These are phyloP conservation scores for Ophiostoma angusticollis DNA, from an alignment of 2,329 filamentous ascomycete species.

Conservation along the genomic window DNA sequence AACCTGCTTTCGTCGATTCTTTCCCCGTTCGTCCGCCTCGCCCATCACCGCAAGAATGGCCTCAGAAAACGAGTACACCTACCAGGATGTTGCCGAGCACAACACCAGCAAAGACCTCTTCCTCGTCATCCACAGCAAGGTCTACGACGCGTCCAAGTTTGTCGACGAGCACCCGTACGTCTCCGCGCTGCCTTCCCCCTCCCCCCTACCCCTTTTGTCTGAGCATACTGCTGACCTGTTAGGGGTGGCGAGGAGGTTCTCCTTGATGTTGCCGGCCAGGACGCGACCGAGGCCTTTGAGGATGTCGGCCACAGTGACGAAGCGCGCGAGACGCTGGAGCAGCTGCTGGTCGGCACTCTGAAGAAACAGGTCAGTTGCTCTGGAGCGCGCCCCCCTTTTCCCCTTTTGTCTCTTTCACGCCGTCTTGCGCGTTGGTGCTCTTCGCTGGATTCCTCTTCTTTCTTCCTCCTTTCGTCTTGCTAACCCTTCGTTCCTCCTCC, in stretches of 20 bases:
- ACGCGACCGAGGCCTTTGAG: constrained; percentile 95
- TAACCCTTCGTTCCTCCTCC: no score
- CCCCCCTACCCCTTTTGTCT: constrained; percentile 3
- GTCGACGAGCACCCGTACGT: constrained; percentile 90
- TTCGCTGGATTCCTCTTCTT: no score
- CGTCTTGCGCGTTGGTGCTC: no score
- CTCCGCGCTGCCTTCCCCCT: constrained; percentile 8
- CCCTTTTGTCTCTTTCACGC: no score
- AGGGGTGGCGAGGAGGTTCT: constrained; percentile 98
- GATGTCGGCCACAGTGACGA: constrained; percentile 99
- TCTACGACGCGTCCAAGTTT: constrained; percentile 83
- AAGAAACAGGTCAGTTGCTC: constrained; percentile 60
- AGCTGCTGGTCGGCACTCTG: constrained; percentile 59
- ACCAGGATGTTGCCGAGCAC: constrained; percentile 71
- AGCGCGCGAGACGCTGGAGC: constrained; percentile 82
- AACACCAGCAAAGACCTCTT: constrained; percentile 89
- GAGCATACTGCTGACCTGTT: not conserved
- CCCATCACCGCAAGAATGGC: constrained; percentile 24
- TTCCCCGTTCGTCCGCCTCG: not conserved
- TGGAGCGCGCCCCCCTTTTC: constrained; percentile 18
- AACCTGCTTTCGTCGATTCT: not conserved
- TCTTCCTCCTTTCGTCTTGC: no score
- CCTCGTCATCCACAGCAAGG: constrained; percentile 88
- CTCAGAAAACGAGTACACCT: constrained; percentile 46
- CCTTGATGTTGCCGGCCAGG: constrained; percentile 89